Base-by-base conservation (phyloP, 1,139 yeast genomes). In the Debaryomyces coudertii region DNA sequence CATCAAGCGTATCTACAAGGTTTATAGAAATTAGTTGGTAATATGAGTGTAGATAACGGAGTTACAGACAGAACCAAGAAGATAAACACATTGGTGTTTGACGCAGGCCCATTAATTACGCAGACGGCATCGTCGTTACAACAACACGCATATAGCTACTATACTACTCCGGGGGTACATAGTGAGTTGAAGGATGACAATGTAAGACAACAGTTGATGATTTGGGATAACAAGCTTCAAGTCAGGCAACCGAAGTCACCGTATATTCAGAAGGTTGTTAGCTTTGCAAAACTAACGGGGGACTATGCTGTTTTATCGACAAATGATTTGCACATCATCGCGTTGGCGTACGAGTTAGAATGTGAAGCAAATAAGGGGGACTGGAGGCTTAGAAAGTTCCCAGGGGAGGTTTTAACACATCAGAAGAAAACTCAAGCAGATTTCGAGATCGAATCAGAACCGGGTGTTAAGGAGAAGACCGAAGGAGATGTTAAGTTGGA, bases 21-120 rank as follows among this genome's bases (percentile, higher is more conserved):
- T 11, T 31, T 24, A 31, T 31, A 31, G 33, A 31, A 12, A 24
- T 31, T 23, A 33, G n/a, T 3, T 25, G 45, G 27, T 23, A 40
- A 11, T 14, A 40, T 22, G 27, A 25, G 37, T 16, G 28, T 20
- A 18, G 11, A 12, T 31, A 16, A n/a, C 11, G 23, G 28, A 15
- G 12, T 14, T 14, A 24, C 31, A 31, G 25, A 38, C 24, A 28
- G 41, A 2, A 23, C 8, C 15, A 42, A 43, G 40, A 39, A 65
- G 44, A 81, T 83, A 29, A 72, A 76, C 48, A 70, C 84, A 2
- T 71, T 93, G 47, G 86, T 93, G 12, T 76, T 93, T 54, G 99
- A 93, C 76, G 97, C 98, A 6, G 95, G 96, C 46, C 99, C 99
- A 8, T 72, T 93, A 57, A 86, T 93, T 56, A 87, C 96, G 2